Base-by-base conservation (phyloP, 768 basidiomycete genomes). In the Lactarius psammicola region DNA sequence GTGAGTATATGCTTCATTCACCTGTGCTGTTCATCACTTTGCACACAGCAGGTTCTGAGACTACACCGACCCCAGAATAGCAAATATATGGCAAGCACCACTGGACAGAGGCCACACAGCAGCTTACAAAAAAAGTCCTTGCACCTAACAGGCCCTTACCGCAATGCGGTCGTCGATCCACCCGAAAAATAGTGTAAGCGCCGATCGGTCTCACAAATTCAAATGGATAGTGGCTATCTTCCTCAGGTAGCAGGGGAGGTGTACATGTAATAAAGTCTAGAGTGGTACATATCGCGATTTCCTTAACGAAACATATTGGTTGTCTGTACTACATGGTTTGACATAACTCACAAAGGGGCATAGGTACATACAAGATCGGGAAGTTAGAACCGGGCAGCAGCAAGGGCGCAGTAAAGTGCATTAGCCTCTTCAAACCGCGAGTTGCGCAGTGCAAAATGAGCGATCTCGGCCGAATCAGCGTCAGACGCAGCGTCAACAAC, bases 401-500 rank as follows among this genome's bases (percentile, higher is more conserved):
- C 89, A 68, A 92, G 79, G 56, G 81, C 72, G 26, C 90, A 84
- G 72, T 92, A 93, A 54, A 92, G 80, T 64, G 80, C 74, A 68
- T 87, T 90, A 20, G 90, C 90, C 69, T 92, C 90, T 72, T 90
- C 89, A 64, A 91, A 86, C 3, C 87, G 82, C 13, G 91, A 82
- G 70, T 90, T 81, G 44, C 84, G 83, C 56, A 93, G 79, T 53
- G 85, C 85, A 70, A 93, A 93, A 72, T 90, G 87, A 6, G 82
- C 81, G 82, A 93, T 91, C 77, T 91, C 91, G 6, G 87, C 82
- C 0, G 86, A 83, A 72, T 93, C 89, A 9, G 81, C 81, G 63
- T 90, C 89, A n/a, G 79, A 80, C 8, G 76, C 72, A 2, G 84
- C 80, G 70, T 90, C 88, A 62, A 90, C 81, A 71, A 92, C 82